Evolutionary conservation across 257 asterid species (phyloP).

Genomic region (Primulina tabacum): DNA sequence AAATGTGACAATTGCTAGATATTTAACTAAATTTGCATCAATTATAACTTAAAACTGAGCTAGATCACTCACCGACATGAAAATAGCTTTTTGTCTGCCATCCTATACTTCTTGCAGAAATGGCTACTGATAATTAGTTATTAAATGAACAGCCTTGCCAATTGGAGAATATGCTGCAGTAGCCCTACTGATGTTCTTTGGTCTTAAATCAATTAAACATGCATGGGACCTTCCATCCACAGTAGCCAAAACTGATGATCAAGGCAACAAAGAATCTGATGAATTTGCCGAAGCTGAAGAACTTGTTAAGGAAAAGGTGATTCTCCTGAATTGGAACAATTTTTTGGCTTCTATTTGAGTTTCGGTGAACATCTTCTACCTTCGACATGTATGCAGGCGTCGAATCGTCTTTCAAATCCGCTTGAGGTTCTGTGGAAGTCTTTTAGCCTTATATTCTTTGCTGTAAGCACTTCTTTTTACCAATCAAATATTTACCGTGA

Average conservation of each 20-base stretch:
- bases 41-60: background rate
- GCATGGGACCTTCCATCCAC: constrained; percentile 91
- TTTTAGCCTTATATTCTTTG: constrained; percentile 92
- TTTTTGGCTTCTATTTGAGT: background rate
- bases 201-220: constrained; percentile 89
- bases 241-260: constrained; percentile 53
- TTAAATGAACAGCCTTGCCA: constrained; percentile 69
- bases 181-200: constrained; percentile 89
- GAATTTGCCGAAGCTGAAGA: constrained; percentile 65
- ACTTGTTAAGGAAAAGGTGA: constrained; percentile 37
- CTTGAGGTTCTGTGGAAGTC: constrained; percentile 88
- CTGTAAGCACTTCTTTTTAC: constrained; percentile 55
- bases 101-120: constrained; percentile 6
- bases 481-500: background rate
- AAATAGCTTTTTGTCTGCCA: background rate
- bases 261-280: constrained; percentile 56
- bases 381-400: constrained; percentile 41
- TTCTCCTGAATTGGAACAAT: background rate
- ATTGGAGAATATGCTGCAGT: constrained; percentile 94
- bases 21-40: background rate
- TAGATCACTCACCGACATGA: background rate
- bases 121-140: constrained; percentile 21
- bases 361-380: background rate
- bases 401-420: constrained; percentile 64
- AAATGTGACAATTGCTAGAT: background rate